Base-by-base conservation (phyloP, 176 grass and related monocot species). In the Sorghum bicolor region DNA sequence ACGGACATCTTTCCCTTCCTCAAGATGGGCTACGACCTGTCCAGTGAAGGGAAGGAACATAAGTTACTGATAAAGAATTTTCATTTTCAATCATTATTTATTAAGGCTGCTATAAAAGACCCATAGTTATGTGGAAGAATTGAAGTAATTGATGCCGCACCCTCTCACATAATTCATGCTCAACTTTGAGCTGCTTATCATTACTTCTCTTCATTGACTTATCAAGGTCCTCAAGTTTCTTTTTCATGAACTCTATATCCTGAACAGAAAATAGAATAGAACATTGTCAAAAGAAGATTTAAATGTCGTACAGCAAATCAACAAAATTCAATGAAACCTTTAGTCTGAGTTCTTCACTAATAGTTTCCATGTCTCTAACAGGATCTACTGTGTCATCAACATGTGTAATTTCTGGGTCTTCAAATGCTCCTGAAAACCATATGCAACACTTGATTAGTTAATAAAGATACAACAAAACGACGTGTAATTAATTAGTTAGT, bases 141-240 rank as follows among this genome's bases (percentile, higher is more conserved):
- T 39, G 3, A 57, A 38, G 52, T 48, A 69, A 34, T 43, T 39
- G 5, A 34, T 76, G 15, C 24, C 80, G 83, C 65, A 98, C 91
- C 93, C 83, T 93, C 60, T 90, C 66, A 86, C 96, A 98, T 61
- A 98, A 82, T 83, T 98, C 96, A 83, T 89, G 91, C 58, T 98
- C 96, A 64, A 98, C 58, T 91, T 90, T 94, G 43, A 98, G 93
- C 55, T 95, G 96, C 67, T 98, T 98, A 65, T 98, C 96, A 86
- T 98, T 98, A 89, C 96, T 98, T 81, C 96, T 96, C 86, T 98
- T 98, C 96, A 98, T 98, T 80, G 76, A 71, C 83, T 98, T 98
- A 25, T 98, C 93, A 66, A 98, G 73, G 75, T 98, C 96, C 71
- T 95, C 96, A 75, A 92, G 62, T 83, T 73, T 98, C 47, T 84